phyloP scores from a whole-genome alignment of 2,329 filamentous ascomycete genomes.

The Didymella lethalis region DNA sequence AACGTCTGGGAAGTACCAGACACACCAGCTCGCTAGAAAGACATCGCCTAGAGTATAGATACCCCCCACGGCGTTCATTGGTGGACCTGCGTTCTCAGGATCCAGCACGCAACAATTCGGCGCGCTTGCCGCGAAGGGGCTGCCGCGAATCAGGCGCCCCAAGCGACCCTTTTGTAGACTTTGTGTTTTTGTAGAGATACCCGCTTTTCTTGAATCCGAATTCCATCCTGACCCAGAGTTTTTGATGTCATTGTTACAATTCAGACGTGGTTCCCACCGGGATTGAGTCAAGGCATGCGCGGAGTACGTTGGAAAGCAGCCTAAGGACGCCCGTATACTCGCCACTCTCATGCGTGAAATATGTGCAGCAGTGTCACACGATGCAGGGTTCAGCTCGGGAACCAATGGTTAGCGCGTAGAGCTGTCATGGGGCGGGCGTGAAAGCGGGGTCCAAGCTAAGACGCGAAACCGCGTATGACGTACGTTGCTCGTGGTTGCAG shows the following conservation, averaged over 20 bases:
- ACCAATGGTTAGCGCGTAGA: constrained; percentile 9
- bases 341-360: constrained; percentile 15
- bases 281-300: neutral
- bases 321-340: constrained; percentile 6
- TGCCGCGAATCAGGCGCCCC: neutral
- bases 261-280: neutral
- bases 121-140: constrained; percentile 2
- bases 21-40: constrained; percentile 46
- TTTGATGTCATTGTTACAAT: neutral
- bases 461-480: constrained; percentile 16
- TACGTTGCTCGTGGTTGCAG: neutral
- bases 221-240: neutral
- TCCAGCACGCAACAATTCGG: constrained; percentile 1
- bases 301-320: neutral
- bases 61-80: constrained; percentile 15
- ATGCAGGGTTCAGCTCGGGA: constrained; percentile 13
- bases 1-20: constrained; percentile 58
- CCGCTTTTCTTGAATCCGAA: constrained; percentile 1
- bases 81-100: constrained; percentile 11
- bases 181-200: constrained; percentile 19
- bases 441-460: constrained; percentile 17
- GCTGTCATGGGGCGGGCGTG: constrained; percentile 18
- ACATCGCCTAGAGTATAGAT: neutral
- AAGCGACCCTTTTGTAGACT: neutral
- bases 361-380: constrained; percentile 9